Conservation (phyloP, 768 basidiomycete genomes). For the Lactifluus volemus region DNA sequence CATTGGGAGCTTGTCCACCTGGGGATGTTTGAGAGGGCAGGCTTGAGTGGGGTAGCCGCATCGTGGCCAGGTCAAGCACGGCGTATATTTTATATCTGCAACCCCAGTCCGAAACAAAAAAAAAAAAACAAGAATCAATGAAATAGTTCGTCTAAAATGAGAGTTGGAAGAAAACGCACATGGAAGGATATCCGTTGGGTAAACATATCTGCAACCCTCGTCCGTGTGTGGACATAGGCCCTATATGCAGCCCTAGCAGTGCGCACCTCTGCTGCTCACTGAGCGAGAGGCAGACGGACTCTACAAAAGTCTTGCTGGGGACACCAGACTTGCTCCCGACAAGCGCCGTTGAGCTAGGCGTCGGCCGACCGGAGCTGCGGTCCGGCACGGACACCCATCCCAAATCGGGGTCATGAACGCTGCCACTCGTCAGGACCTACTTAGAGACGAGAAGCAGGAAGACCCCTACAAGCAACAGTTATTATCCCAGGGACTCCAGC, state of each 20-base stretch:
- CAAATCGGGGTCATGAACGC: slow-evolving; percentile 9
- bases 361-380: background rate
- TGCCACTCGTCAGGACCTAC: too few relatives aligned
- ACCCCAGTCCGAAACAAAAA: background rate
- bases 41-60: background rate
- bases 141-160: background rate
- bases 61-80: slow-evolving; percentile 4
- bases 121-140: background rate
- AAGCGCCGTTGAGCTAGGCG: slow-evolving; percentile 2
- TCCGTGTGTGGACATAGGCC: slow-evolving; percentile 1
- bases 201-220: background rate
- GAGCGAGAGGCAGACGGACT: background rate
- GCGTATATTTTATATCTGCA: slow-evolving; percentile 12
- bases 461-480: slow-evolving; percentile 7
- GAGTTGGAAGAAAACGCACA: background rate
- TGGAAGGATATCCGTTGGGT: background rate
- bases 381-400: background rate
- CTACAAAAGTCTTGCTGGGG: background rate
- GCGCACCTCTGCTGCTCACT: background rate
- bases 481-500: slow-evolving; percentile 12
- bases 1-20: background rate
- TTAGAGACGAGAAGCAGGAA: too few relatives aligned
- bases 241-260: slow-evolving; percentile 10
- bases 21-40: slow-evolving; percentile 7
- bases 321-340: background rate